Evolutionary conservation across 768 basidiomycete genomes (phyloP).

Genomic region (Austroboletus eburneus): DNA sequence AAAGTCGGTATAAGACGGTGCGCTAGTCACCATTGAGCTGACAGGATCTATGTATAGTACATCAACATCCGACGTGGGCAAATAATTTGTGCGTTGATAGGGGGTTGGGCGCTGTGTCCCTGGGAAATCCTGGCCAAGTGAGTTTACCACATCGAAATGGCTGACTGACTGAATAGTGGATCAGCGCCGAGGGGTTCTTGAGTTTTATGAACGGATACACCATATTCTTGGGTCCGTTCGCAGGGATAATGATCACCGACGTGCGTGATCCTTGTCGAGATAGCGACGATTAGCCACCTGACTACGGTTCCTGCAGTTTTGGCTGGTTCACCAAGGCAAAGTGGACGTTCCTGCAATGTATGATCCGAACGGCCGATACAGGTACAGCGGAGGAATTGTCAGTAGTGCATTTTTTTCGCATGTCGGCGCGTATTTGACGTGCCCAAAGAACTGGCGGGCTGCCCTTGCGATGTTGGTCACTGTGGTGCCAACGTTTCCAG

Average conservation of each 20-base stretch:
- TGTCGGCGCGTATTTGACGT: constrained; percentile 1
- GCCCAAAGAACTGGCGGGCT: constrained; percentile 74
- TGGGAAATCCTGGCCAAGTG: constrained; percentile 74
- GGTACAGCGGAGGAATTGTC: constrained; percentile 73
- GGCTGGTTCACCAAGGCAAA: constrained; percentile 66
- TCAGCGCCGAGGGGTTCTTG: constrained; percentile 59
- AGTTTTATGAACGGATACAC: constrained; percentile 81
- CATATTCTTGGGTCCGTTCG: constrained; percentile 82
- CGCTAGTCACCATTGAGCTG: background rate
- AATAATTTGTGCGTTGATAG: constrained; percentile 72
- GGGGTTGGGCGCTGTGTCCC: constrained; percentile 81
- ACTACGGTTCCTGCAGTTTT: constrained; percentile 48
- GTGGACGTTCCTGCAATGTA: constrained; percentile 87
- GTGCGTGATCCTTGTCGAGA: constrained; percentile 33
- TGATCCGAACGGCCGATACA: constrained; percentile 70
- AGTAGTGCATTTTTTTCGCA: constrained; percentile 4
- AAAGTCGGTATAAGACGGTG: constrained; percentile 38
- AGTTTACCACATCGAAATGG: background rate
- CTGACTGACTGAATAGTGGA: background rate
- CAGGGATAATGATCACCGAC: constrained; percentile 63
- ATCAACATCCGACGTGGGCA: constrained; percentile 80
- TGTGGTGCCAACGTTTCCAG: constrained; percentile 70
- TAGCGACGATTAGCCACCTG: background rate
- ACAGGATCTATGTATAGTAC: constrained; percentile 12
- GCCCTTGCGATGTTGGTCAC: constrained; percentile 60